Evolutionary conservation across 2,329 filamentous ascomycete genomes (phyloP).

Genomic region (Aspergillus vadensis): DNA sequence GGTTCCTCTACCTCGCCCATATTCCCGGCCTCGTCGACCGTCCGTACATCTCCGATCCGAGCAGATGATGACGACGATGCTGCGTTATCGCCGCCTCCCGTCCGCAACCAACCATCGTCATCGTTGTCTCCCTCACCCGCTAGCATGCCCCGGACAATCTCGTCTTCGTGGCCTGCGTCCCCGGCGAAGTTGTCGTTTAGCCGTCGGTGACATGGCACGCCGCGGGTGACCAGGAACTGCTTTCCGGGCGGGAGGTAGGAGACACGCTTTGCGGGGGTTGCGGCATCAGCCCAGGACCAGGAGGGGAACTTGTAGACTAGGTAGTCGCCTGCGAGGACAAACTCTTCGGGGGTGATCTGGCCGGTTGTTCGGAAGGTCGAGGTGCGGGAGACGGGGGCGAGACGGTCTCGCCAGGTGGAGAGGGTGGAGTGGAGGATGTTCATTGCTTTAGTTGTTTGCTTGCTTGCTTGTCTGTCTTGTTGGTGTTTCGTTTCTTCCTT

Average conservation of each 20-base stretch:
- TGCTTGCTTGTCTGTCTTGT: not conserved
- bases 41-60: conserved; percentile 77
- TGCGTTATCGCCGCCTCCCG: conserved; percentile 63
- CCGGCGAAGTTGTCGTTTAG: conserved; percentile 93
- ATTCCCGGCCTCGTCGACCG: conserved; percentile 86
- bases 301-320: conserved; percentile 98
- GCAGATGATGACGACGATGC: conserved; percentile 70
- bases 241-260: conserved; percentile 82
- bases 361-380: conserved; percentile 93
- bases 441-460: conserved; percentile 54
- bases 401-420: conserved; percentile 87
- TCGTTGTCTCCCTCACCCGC: conserved; percentile 59
- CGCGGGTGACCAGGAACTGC: conserved; percentile 92
- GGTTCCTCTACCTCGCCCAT: conserved; percentile 68
- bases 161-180: conserved; percentile 81
- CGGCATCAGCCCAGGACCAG: conserved; percentile 93
- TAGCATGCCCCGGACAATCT: conserved; percentile 78
- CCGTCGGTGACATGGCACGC: conserved; percentile 88
- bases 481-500: not conserved
- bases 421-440: conserved; percentile 91
- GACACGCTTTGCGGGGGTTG: conserved; percentile 75
- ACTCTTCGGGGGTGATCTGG: conserved; percentile 96
- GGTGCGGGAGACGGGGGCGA: conserved; percentile 83
- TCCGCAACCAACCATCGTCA: conserved; percentile 90
- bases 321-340: conserved; percentile 92